Evolutionary conservation across 768 basidiomycete genomes (phyloP).

Genomic region (Leccinum sublutescens): DNA sequence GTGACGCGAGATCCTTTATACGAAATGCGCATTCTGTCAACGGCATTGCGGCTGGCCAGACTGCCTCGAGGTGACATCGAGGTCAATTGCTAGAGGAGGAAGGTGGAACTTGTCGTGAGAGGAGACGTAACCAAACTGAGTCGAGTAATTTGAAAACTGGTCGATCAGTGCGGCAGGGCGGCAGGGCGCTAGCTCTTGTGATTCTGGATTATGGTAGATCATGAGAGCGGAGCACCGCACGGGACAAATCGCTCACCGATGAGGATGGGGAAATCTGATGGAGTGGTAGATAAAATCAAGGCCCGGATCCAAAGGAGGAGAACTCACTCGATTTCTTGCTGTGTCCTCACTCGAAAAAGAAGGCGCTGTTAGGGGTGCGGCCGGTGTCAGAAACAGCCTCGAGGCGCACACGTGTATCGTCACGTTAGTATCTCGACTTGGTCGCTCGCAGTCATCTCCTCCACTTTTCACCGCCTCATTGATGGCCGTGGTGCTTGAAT

Average conservation of each 20-base stretch:
- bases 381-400: slow-evolving; percentile 10
- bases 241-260: neutral
- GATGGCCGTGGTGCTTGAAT: slow-evolving; percentile 12
- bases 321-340: neutral
- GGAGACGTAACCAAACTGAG: slow-evolving; percentile 13
- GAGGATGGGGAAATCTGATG: neutral
- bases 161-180: slow-evolving; percentile 9
- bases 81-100: slow-evolving; percentile 14
- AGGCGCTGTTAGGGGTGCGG: slow-evolving; percentile 13
- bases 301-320: neutral
- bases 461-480: slow-evolving; percentile 3
- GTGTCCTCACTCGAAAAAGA: neutral
- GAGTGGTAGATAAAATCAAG: neutral
- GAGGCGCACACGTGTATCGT: slow-evolving; percentile 21
- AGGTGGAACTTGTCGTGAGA: slow-evolving; percentile 15
- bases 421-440: neutral
- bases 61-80: slow-evolving; percentile 33
- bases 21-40: slow-evolving; percentile 10
- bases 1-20: slow-evolving; percentile 25
- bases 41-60: slow-evolving; percentile 15
- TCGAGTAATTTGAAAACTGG: slow-evolving; percentile 24
- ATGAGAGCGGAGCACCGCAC: slow-evolving; percentile 24
- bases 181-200: slow-evolving; percentile 3
- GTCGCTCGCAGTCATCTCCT: slow-evolving; percentile 3
- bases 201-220: slow-evolving; percentile 4